A percentile compares a stretch with the other conserved stretches of the same genome.
Evolutionary conservation across 2,329 filamentous ascomycete species (phyloP).

Genomic region (Aspergillus quadrilineatus): DNA sequence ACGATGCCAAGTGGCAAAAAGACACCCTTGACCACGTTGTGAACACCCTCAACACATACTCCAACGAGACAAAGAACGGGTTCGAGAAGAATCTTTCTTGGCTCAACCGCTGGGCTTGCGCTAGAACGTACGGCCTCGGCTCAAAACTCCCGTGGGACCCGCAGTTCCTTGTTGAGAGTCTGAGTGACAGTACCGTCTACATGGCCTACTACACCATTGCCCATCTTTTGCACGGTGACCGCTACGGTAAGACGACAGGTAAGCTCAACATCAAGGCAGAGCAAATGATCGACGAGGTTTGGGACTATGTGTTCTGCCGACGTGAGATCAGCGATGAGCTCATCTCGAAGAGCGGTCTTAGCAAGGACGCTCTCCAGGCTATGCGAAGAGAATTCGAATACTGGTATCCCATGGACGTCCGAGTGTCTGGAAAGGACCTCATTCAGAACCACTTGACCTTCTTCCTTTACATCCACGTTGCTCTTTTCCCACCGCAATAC

Average conservation of each 20-base stretch:
- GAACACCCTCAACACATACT: conserved; percentile 75
- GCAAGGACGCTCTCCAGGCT: conserved; percentile 68
- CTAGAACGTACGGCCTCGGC: conserved; percentile 85
- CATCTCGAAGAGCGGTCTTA: conserved; percentile 65
- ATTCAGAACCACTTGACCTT: conserved; percentile 95
- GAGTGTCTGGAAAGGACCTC: conserved; percentile 87
- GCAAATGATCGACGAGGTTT: conserved; percentile 92
- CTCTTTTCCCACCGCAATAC: conserved; percentile 81
- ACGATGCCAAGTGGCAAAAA: conserved; percentile 74
- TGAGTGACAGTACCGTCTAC: conserved; percentile 92
- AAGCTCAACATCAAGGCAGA: conserved; percentile 69
- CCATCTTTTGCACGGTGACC: conserved; percentile 72
- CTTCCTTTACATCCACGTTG: conserved; percentile 89
- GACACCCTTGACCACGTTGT: conserved; percentile 71
- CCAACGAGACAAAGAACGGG: conserved; percentile 70
- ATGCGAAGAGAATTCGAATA: conserved; percentile 94
- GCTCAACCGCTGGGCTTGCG: conserved; percentile 95
- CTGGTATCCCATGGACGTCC: conserved; percentile 90
- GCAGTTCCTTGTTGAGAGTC: conserved; percentile 84
- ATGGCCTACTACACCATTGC: conserved; percentile 62
- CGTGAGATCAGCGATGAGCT: conserved; percentile 67
- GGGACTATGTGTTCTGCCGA: conserved; percentile 91
- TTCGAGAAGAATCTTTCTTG: conserved; percentile 87
- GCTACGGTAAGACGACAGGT: conserved; percentile 75
- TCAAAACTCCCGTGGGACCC: conserved; percentile 94